Conservation (phyloP, 352 stramenopile species). For the Thalassiosira mediterranea region DNA sequence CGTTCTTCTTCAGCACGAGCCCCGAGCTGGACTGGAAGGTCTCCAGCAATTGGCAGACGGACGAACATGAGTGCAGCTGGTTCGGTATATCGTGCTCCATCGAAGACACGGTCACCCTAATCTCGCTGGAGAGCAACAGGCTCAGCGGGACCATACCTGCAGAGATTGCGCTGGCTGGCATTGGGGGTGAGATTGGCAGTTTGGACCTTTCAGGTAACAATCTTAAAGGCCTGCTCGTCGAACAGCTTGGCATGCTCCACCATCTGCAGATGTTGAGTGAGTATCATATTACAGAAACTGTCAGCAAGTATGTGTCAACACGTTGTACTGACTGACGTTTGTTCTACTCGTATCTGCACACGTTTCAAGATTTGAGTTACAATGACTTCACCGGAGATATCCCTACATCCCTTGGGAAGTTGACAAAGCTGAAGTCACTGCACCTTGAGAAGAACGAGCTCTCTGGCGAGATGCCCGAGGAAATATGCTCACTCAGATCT, state of each 20-base stretch:
- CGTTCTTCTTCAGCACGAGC: slow-evolving; percentile 47
- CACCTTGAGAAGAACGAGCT: slow-evolving; percentile 43
- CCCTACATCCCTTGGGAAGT: slow-evolving; percentile 34
- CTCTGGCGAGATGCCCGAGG: slow-evolving; percentile 35
- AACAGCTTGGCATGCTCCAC: slow-evolving; percentile 43
- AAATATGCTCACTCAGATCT: slow-evolving; percentile 40
- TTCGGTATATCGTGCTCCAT: slow-evolving; percentile 43
- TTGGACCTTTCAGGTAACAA: slow-evolving; percentile 51
- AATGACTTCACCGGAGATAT: slow-evolving; percentile 53
- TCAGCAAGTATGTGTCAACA: too few relatives aligned
- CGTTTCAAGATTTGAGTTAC: slow-evolving; percentile 27
- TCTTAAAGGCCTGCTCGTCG: slow-evolving; percentile 31
- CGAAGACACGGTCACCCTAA: slow-evolving; percentile 34
- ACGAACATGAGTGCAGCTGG: slow-evolving; percentile 47
- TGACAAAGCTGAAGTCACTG: slow-evolving; percentile 37
- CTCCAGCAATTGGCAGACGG: slow-evolving; percentile 35
- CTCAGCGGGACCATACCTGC: slow-evolving; percentile 46
- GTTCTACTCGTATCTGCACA: background rate
- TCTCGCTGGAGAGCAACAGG: slow-evolving; percentile 47
- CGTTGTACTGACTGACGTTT: too few relatives aligned
- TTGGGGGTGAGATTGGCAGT: slow-evolving; percentile 32
- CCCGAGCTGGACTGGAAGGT: slow-evolving; percentile 44
- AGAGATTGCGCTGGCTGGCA: slow-evolving; percentile 45
- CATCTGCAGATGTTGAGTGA: slow-evolving; percentile 43
- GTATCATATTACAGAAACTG: slow-evolving; percentile 1